Evolutionary conservation across 192 early-diverging fungal genomes (phyloP).

Genomic region (Podila clonocystis): DNA sequence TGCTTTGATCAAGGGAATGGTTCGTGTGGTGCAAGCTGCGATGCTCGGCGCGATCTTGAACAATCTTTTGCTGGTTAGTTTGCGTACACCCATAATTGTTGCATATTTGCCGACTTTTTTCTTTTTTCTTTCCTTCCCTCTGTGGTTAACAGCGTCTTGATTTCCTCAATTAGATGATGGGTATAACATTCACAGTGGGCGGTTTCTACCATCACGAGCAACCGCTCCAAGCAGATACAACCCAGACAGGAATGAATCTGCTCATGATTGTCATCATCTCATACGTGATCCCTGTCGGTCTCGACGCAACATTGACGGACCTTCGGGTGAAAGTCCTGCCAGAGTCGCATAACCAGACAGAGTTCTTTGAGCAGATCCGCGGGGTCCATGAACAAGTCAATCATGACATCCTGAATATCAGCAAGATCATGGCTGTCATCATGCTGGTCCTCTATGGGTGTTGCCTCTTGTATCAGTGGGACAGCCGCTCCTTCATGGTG

Average conservation of each 20-base stretch:
- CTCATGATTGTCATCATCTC: conserved; percentile 32
- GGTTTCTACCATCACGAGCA: conserved; percentile 14
- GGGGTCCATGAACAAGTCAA: conserved; percentile 23
- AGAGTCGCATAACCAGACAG: neutral
- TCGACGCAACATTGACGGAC: conserved; percentile 15
- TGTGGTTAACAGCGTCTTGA: neutral
- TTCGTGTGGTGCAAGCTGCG: conserved; percentile 70
- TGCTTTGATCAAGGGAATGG: conserved; percentile 68
- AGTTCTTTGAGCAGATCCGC: neutral
- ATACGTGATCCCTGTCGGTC: conserved; percentile 20
- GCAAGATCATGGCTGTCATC: conserved; percentile 71
- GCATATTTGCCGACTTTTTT: conserved; percentile 62
- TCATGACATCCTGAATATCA: conserved; percentile 57
- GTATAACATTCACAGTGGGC: conserved; percentile 3
- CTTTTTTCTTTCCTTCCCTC: conserved; percentile 64
- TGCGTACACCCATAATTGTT: conserved; percentile 60
- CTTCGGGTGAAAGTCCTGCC: neutral
- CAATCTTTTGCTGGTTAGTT: conserved; percentile 84
- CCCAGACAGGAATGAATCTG: conserved; percentile 34
- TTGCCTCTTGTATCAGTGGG: conserved; percentile 68
- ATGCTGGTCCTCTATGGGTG: conserved; percentile 72
- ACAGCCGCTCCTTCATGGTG: conserved; percentile 15
- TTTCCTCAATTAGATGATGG: conserved; percentile 30
- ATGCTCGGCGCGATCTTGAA: conserved; percentile 87
- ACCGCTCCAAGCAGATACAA: conserved; percentile 13